Percentiles rank a stretch among this genome's conserved stretches.
Evolutionary conservation across 805 yeast genomes (phyloP).

Genomic region (Metschnikowia cubensis): DNA sequence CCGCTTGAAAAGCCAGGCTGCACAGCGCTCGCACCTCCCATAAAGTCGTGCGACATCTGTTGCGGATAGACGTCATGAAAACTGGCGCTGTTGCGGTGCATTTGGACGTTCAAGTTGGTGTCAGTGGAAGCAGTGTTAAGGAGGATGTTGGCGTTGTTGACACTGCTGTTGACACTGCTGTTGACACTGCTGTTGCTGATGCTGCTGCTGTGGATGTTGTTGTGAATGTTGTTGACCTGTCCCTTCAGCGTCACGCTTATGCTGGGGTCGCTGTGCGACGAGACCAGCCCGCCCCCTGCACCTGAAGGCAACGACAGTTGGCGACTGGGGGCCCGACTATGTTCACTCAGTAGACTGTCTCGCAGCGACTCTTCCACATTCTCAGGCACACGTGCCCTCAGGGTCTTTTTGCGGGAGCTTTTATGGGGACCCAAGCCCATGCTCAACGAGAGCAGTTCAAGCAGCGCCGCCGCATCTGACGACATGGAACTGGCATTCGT

Average conservation of each 20-base stretch:
- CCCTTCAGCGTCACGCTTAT: neutral
- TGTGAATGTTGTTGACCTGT: neutral
- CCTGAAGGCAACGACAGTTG: neutral
- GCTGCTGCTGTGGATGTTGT: no score
- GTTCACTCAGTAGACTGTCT: neutral
- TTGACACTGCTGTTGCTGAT: no score
- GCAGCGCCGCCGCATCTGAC: neutral
- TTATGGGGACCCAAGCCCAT: neutral
- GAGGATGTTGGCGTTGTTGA: no score
- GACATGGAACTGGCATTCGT: neutral
- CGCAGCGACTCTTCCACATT: neutral
- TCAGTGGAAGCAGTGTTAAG: neutral
- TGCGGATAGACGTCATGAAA: neutral
- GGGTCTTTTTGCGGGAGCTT: neutral
- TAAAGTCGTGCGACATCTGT: neutral
- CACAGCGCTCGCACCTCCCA: neutral
- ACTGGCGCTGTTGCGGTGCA: neutral
- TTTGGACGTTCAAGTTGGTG: neutral
- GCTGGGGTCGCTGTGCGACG: neutral
- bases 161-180: no score
- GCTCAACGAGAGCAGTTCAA: constrained; percentile 4
- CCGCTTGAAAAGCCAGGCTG: neutral
- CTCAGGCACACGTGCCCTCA: neutral
- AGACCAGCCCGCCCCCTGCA: neutral
- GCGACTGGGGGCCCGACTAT: neutral